Conservation (phyloP, 2,329 filamentous ascomycete genomes). For the Penicillium paneum region DNA sequence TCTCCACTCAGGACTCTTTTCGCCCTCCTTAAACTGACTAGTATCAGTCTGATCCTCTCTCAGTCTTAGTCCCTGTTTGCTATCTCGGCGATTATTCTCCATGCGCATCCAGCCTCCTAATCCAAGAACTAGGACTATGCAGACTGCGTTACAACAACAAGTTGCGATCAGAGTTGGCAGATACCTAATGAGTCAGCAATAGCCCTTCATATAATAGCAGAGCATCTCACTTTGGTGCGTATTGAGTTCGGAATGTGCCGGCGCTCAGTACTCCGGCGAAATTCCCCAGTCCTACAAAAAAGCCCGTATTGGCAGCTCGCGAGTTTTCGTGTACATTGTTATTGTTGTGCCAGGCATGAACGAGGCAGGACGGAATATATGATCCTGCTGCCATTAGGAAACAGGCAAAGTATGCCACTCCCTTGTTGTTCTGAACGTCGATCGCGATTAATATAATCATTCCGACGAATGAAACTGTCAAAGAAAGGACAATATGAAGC, state of each 20-base stretch:
- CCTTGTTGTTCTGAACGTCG: constrained; percentile 43
- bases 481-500: constrained; percentile 45
- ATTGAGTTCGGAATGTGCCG: constrained; percentile 48
- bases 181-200: constrained; percentile 30
- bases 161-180: constrained; percentile 48
- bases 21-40: constrained; percentile 38
- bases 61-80: constrained; percentile 35
- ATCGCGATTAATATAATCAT: constrained; percentile 47
- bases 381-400: constrained; percentile 47
- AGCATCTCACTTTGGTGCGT: constrained; percentile 41
- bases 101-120: constrained; percentile 48
- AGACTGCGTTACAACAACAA: constrained; percentile 42
- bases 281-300: constrained; percentile 51
- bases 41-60: constrained; percentile 42
- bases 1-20: constrained; percentile 38
- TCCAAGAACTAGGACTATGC: constrained; percentile 39
- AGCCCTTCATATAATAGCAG: too few relatives aligned
- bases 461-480: constrained; percentile 43
- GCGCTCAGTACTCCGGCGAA: constrained; percentile 47
- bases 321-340: constrained; percentile 52
- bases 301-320: constrained; percentile 49
- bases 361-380: constrained; percentile 49
- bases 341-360: constrained; percentile 53
- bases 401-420: constrained; percentile 50
- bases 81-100: constrained; percentile 44